phyloP scores from a whole-genome alignment of 2,329 filamentous ascomycete species.

The Colletotrichum eremochloae region DNA sequence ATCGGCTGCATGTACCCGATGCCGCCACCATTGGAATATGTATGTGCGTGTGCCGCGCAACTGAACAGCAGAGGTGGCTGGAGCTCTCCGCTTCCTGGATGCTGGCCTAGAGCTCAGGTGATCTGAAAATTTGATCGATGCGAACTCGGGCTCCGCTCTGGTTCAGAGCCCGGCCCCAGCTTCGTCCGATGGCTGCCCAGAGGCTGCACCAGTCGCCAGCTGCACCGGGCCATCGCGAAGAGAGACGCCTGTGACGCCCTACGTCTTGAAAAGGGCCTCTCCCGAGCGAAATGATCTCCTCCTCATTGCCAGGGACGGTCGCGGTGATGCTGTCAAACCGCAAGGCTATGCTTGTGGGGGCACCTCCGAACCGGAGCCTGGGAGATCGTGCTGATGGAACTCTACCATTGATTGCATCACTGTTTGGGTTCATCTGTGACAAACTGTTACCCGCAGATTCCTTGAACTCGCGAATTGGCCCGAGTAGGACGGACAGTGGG shows the following conservation, averaged over 20 bases:
- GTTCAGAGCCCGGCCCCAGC: constrained; percentile 34
- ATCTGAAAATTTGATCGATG: constrained; percentile 40
- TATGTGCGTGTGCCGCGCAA: constrained; percentile 27
- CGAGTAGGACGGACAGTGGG: background rate
- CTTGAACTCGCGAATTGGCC: constrained; percentile 9
- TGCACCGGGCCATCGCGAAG: constrained; percentile 27
- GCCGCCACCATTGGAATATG: constrained; percentile 15
- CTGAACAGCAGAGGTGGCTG: constrained; percentile 23
- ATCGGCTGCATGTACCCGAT: constrained; percentile 27
- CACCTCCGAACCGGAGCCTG: constrained; percentile 32
- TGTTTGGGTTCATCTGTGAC: constrained; percentile 18
- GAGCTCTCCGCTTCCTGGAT: constrained; percentile 34
- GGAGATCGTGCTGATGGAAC: constrained; percentile 31
- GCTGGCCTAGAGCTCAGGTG: constrained; percentile 39
- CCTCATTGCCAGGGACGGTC: constrained; percentile 21
- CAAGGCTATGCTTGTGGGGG: constrained; percentile 32
- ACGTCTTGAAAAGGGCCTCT: constrained; percentile 26
- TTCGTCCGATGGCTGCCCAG: constrained; percentile 39
- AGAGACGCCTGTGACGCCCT: constrained; percentile 26
- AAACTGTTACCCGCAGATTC: constrained; percentile 1
- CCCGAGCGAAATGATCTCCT: constrained; percentile 26
- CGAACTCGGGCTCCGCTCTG: constrained; percentile 39
- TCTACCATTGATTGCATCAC: constrained; percentile 31
- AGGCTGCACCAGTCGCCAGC: constrained; percentile 36
- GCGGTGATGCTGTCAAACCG: constrained; percentile 21